Evolutionary conservation across 1,284 basidiomycete genomes (phyloP), one percentile per base, ranked within the genome.

Genomic region (Leucoagaricus sp.): DNA sequence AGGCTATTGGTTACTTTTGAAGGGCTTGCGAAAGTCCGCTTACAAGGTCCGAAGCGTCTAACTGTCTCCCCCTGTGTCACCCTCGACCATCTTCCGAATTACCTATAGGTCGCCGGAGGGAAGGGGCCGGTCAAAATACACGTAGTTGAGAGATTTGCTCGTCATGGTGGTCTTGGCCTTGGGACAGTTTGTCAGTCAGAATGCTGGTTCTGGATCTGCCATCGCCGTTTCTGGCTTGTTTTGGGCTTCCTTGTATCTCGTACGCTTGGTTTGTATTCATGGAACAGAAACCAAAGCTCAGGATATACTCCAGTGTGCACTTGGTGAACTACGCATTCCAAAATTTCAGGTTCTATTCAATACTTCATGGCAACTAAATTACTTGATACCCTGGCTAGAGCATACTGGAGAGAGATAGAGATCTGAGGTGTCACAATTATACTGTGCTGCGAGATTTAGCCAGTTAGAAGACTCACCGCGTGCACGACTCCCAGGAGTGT

Each of bases 401-500:
- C n/a, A n/a, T n/a, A n/a, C n/a, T n/a, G n/a, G n/a, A n/a, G n/a
- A n/a, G n/a, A n/a, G n/a, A n/a, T n/a, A n/a, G n/a, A n/a, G n/a
- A n/a, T n/a, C n/a, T n/a, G n/a, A n/a, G n/a, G n/a, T n/a, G n/a
- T n/a, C n/a, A n/a, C n/a, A n/a, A n/a, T n/a, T n/a, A 9, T 38
- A n/a, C 13, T 15, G 17, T 38, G 36, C 36, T 17, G 41, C 21
- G 21, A 25, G 41, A 21, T 17, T 25, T 9, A 42, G 19, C 41
- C 17, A 8, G 19, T 19, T 42, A 21, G 19, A 42, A 38, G 36
- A n/a, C 36, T 38, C 31, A 40, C 41, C 45, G 25, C 19, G n/a
- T 49, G 48, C 29, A 17, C 34, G n/a, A n/a, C 19, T 46, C 51
- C 25, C 42, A 53, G 51, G 51, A 45, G 21, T 53, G 51, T 53